Evolutionary conservation across 2,329 filamentous ascomycete species (phyloP), one percentile per base, ranked within the genome.

Genomic region (Hypoxylon sp.): DNA sequence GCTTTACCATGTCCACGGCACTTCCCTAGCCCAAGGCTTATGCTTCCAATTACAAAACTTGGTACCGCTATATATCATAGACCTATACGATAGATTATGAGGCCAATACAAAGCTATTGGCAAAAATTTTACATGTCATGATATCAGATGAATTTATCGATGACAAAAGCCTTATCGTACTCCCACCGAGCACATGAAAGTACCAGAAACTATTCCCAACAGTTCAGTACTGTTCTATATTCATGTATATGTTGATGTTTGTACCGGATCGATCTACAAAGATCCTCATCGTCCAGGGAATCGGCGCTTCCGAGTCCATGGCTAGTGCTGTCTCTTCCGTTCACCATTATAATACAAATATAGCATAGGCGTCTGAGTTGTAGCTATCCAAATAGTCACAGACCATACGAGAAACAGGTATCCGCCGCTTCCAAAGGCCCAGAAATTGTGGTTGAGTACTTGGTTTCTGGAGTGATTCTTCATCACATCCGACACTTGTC

Each of bases 1-100:
- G n/a, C n/a, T 42, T 11, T 48, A 35, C 58, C 58, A 19, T 37
- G 42, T 46, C 51, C 24, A n/a, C 35, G 17, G 24, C 10, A 44
- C 11, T 9, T 35, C 48, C 22, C 26, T 33, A 37, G 29, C 17
- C 44, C 19, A 50, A 48, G 17, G 19, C 42, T 37, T 29, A 26
- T 19, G 22, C 13, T 33, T 17, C 29, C 17, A 9, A 59, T 39
- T 33, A 39, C 31, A 44, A 17, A 37, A 9, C 33, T 13, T 14
- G 10, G 29, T 59, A 26, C 19, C 3, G 24, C 19, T 47, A 24
- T 24, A 10, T 19, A 24, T 22, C 17, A 22, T 31, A 1, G 29
- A 31, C 8, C 2, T 9, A n/a, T 13, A 26, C 3, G 14, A 9
- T 33, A 46, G 29, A 26, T 31, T 31, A 31, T 3, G 6, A 44